phyloP scores from a whole-genome alignment of 805 yeast species.

The Scheffersomyces amazonensis region DNA sequence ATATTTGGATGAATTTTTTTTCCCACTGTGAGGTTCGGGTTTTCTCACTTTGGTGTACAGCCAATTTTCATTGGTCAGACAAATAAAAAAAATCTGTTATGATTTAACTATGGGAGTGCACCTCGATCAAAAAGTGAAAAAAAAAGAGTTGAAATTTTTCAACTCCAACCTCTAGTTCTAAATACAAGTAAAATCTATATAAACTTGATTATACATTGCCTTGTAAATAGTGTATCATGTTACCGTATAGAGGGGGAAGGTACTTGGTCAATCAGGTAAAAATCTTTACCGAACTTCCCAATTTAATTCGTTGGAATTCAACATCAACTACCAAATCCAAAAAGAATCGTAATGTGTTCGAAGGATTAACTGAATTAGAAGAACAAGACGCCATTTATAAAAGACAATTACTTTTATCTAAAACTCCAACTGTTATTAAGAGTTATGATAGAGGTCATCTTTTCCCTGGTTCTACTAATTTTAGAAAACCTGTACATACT shows the following conservation, averaged over 20 bases:
- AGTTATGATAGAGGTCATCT: constrained; percentile 65
- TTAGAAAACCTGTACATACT: constrained; percentile 80
- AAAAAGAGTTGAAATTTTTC: no score
- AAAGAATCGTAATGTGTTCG: constrained; percentile 19
- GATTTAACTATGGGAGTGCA: neutral
- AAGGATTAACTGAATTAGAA: constrained; percentile 71
- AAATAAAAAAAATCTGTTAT: neutral
- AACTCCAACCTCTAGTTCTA: no score
- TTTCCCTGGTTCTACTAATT: constrained; percentile 88
- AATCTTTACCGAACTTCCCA: neutral
- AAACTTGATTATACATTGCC: no score
- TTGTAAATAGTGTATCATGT: neutral
- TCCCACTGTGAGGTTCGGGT: no score
- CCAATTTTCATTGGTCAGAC: neutral
- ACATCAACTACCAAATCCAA: constrained; percentile 4
- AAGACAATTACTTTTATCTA: constrained; percentile 70
- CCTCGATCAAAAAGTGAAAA: no score
- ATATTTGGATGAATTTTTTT: no score
- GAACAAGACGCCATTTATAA: constrained; percentile 69
- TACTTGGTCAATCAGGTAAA: constrained; percentile 5
- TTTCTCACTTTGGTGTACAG: no score
- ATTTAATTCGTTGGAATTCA: constrained; percentile 9
- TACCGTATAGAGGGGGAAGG: neutral
- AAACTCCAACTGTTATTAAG: constrained; percentile 69
- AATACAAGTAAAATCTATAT: no score